Conservation (phyloP, 2,329 filamentous ascomycete genomes). For the Nothomitra cinnamomea region DNA sequence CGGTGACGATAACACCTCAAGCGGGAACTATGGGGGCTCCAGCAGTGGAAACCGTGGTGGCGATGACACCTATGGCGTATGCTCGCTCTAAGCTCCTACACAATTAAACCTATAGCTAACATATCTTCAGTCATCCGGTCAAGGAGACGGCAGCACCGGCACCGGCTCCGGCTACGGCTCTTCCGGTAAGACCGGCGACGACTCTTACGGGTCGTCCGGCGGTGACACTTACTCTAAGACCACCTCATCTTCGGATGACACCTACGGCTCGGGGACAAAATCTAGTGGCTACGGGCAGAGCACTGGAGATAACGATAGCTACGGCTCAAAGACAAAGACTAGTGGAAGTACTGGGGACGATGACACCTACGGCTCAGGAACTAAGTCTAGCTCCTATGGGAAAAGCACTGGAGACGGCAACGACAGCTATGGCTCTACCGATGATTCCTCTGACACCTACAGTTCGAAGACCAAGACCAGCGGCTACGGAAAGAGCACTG, state of each 20-base stretch:
- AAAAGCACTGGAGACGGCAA: not conserved
- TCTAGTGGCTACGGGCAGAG: not conserved
- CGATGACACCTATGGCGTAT: constrained; percentile 1
- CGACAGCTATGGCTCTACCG: constrained; percentile 4
- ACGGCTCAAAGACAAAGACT: not conserved
- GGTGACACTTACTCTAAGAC: not conserved
- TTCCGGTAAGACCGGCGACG: not conserved
- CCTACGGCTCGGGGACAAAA: not conserved
- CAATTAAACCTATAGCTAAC: too few relatives aligned
- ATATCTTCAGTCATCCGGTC: too few relatives aligned
- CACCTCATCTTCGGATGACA: not conserved
- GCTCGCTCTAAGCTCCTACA: not conserved
- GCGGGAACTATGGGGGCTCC: not conserved
- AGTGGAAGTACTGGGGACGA: not conserved
- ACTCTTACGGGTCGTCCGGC: constrained; percentile 6
- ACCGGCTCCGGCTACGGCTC: not conserved
- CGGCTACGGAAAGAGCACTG: not conserved
- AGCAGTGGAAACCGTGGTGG: not conserved
- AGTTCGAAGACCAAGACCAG: not conserved
- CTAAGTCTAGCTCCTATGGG: not conserved
- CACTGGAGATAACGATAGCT: constrained; percentile 1
- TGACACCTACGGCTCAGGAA: not conserved
- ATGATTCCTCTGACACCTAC: not conserved
- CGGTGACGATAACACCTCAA: not conserved
- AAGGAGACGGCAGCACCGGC: not conserved